Base-by-base conservation (phyloP, 129 eudicot genomes). In the Flaveria trinervia region DNA sequence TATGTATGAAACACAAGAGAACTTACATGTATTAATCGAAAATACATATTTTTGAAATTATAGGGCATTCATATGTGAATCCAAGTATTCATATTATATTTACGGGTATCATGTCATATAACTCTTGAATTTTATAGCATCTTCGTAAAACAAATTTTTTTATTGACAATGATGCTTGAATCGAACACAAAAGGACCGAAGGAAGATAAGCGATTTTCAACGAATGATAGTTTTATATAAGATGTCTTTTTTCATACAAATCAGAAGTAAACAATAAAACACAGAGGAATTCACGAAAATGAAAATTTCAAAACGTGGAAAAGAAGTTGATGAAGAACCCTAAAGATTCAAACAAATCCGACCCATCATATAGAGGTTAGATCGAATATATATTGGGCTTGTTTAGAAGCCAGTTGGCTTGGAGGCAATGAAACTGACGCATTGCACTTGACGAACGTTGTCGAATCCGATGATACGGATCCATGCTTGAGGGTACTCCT, bases 231-330 rank as follows among this genome's bases (percentile, higher is more conserved):
- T 44, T 75, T 20, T 49, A 57, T 78, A 8, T 45, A 45, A 36
- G 8, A 36, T 36, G 41, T 5, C 3, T 45, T 9, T 9, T 11
- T 8, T 45, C 50, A 45, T 45, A 45, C 50, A 45, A 36, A 78
- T 59, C 82, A 76, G 65, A 56, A 78, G 60, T 61, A 78, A 77
- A 59, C 65, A 78, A 78, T 65, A 61, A 70, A 78, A 78, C 39
- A 61, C 50, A 70, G n/a, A 78, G 71, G 33, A 65, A 65, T 17
- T 70, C 14, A 18, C 16, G 41, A 65, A 70, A 45, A 11, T 30
- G 59, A 33, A 43, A 46, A 78, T 44, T 56, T 18, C 28, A 18
- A 60, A 57, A 56, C 49, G 16, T 23, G 9, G n/a, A 14, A 44
- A 65, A 76, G 33, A 77, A 56, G 41, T 45, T 10, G 25, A 36